Evolutionary conservation across 352 stramenopile genomes (phyloP), one percentile per base, ranked within the genome.

Genomic region (Globisporangium polare): DNA sequence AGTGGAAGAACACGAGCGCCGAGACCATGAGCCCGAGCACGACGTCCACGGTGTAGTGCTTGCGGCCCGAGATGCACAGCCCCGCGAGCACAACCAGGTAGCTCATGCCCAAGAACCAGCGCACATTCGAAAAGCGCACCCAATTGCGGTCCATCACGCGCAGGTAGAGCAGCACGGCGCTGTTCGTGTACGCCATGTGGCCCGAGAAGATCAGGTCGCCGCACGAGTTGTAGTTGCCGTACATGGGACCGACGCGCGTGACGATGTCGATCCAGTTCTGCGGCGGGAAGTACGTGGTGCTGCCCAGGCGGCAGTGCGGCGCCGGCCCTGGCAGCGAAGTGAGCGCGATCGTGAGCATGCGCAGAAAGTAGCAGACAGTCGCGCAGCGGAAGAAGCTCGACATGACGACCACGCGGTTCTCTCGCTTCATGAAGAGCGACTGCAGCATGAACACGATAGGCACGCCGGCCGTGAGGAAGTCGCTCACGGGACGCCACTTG

Each of bases 11-110:
- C n/a, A 83, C 74, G 15, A 91, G 67, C 45, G 74, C 73, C 26
- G 79, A 79, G 43, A 91, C 72, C 41, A 91, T 72, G 20, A 88
- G 56, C 17, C 81, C 81, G 42, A 91, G 76, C 41, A 88, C 78
- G 6, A 91, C 75, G 62, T 91, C 81, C n/a, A 91, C 81, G 6
- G 82, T 89, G 67, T 91, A 91, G 62, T 91, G 82, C 57, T 89
- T 89, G 60, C 82, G 79, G 15, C 78, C 77, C 17, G 79, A 73
- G 54, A 91, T 80, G 50, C 78, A 88, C 18, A 91, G 63, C 53
- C 49, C 67, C 5, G 76, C 78, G 42, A 89, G 65, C 13, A 82
- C 62, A 26, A 73, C 33, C 29, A 91, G 50, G 63, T 91, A 89
- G 39, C 66, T 50, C 51, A 83, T 66, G 43, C 79, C 82, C 24